Percentiles rank a stretch among this genome's conserved stretches.
These are phyloP conservation scores for Leishmania turanica DNA, from an alignment of 208 protist species.

Conservation along the genomic window DNA sequence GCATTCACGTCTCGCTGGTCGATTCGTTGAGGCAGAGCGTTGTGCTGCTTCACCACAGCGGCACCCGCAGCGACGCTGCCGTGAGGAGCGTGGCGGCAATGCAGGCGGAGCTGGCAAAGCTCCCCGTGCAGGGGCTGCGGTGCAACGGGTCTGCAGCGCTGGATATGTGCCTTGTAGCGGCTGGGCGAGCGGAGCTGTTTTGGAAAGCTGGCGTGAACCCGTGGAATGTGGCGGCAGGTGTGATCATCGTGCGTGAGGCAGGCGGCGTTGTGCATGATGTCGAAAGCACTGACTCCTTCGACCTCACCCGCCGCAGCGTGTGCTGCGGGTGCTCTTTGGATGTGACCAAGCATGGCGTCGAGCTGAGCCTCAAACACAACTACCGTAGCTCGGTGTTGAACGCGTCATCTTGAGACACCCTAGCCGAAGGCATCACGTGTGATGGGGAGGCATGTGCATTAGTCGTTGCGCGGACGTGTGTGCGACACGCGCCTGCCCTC, in stretches of 20 bases:
- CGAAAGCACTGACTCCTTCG: slow-evolving; percentile 58
- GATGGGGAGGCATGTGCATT: too few relatives aligned
- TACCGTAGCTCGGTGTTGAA: slow-evolving; percentile 37
- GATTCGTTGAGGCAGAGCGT: slow-evolving; percentile 55
- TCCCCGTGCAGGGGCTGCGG: slow-evolving; percentile 80
- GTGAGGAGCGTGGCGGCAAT: slow-evolving; percentile 65
- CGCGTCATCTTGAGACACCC: background rate
- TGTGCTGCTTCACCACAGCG: slow-evolving; percentile 65
- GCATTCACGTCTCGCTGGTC: slow-evolving; percentile 70
- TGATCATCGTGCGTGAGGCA: slow-evolving; percentile 86
- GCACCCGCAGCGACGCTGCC: slow-evolving; percentile 50
- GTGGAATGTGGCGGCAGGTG: slow-evolving; percentile 82
- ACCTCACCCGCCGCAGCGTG: slow-evolving; percentile 59
- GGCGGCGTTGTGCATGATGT: slow-evolving; percentile 90
- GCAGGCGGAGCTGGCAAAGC: slow-evolving; percentile 54
- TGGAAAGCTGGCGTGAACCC: slow-evolving; percentile 76
- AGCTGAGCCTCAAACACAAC: slow-evolving; percentile 63
- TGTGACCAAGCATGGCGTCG: slow-evolving; percentile 53
- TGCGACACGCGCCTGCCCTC: background rate
- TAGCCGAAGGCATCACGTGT: background rate
- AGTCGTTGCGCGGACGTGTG: background rate
- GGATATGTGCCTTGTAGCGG: slow-evolving; percentile 89
- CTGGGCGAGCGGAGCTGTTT: slow-evolving; percentile 74
- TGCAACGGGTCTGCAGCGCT: slow-evolving; percentile 71
- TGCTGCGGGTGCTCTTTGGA: slow-evolving; percentile 70